phyloP scores from a whole-genome alignment of 345 rosid genomes.

The Dovyalis caffra region DNA sequence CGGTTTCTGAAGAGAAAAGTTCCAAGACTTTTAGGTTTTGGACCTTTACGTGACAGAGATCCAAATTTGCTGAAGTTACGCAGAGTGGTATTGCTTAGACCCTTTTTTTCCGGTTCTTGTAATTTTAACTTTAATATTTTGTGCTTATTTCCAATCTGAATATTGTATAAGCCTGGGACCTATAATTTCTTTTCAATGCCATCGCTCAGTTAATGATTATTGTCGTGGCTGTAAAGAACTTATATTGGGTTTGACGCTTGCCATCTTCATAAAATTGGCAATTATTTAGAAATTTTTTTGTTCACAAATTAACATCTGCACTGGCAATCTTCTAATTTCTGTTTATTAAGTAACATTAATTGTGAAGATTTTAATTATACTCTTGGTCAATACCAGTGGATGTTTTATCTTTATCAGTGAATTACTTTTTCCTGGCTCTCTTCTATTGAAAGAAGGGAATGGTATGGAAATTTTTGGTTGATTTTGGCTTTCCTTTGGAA shows the following conservation, averaged over 20 bases:
- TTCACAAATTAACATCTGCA: no score
- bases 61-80: conserved; percentile 69
- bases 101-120: conserved; percentile 8
- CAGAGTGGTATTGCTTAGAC: conserved; percentile 63
- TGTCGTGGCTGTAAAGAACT: not conserved
- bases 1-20: conserved; percentile 66
- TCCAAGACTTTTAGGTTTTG: conserved; percentile 73
- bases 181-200: not conserved
- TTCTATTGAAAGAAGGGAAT: not conserved
- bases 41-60: conserved; percentile 61
- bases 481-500: not conserved
- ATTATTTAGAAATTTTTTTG: no score
- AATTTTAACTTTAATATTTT: not conserved
- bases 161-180: not conserved
- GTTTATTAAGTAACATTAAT: no score
- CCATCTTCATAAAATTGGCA: not conserved
- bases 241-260: not conserved
- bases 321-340: no score
- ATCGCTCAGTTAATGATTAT: not conserved
- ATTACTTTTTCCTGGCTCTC: not conserved
- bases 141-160: not conserved
- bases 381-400: no score
- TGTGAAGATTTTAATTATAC: no score
- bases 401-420: not conserved
- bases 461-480: not conserved